Evolutionary conservation across 2,329 filamentous ascomycete species (phyloP), one percentile per base, ranked within the genome.

Genomic region (Microsporum audouinii): DNA sequence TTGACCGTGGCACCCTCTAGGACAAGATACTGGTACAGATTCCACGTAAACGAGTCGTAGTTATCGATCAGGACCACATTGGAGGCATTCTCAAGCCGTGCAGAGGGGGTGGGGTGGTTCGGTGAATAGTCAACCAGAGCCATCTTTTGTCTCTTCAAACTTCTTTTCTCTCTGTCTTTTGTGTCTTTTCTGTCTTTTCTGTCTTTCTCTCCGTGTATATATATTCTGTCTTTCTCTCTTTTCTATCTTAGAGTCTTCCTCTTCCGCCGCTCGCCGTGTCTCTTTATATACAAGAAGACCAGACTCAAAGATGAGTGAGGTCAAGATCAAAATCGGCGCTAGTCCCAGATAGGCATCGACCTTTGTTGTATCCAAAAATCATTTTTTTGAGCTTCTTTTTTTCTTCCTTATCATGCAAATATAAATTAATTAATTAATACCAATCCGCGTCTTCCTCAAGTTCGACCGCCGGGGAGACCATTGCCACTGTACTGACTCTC

Each of bases 1-100:
- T 87, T 89, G 58, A 96, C 94, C 0, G 80, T 88, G 33, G 95
- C 94, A 36, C 94, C 94, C 73, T 97, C 94, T n/a, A 99, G 85
- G 5, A 92, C 88, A 1, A 99, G 84, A 71, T 99, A 99, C 75
- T 99, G 95, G 75, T 97, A 99, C 62, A 99, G 90, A 71, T 99
- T 99, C 90, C 91, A 99, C 62, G 92, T 96, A 75, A 99, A 99
- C 2, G 94, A 97, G 76, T 99, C 94, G 76, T 97, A 99, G 77
- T 99, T 99, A 80, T 99, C 94, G 70, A 99, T 96, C 65, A 99
- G 82, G 65, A 99, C 83, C 62, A 99, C 82, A 75, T 97, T 97
- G 61, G 88, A 88, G 31, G 94, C 94, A 58, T 86, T 91, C 29
- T 87, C 74, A 59, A 96, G 80, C 39, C 86, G 85, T 59, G 85